These are phyloP conservation scores for Eudorina sp. DNA, from an alignment of 139 green algal species.

Conservation along the genomic window DNA sequence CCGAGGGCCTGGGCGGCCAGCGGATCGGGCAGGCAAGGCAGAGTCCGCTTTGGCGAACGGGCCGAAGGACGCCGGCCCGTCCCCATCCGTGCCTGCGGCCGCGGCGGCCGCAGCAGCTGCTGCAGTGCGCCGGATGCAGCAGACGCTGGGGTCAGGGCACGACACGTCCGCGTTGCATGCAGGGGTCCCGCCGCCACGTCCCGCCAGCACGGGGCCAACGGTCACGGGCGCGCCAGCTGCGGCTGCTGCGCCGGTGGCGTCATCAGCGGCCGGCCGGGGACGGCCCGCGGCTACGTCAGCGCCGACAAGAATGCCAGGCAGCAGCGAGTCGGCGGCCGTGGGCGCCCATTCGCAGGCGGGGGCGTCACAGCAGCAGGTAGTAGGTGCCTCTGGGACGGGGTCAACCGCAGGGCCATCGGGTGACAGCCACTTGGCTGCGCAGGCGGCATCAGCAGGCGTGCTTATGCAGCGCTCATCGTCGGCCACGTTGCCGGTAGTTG, in stretches of 20 bases:
- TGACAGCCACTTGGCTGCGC: not conserved
- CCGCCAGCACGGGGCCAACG: conserved; percentile 15
- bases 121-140: conserved; percentile 32
- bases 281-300: not conserved
- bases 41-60: conserved; percentile 4
- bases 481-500: conserved; percentile 19
- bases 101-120: conserved; percentile 22
- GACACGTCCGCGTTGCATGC: not conserved
- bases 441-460: not conserved
- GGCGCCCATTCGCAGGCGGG: not conserved
- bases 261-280: not conserved
- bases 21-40: not conserved
- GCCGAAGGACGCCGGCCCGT: not conserved
- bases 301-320: not conserved
- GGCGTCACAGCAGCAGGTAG: not conserved
- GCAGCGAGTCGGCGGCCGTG: not conserved
- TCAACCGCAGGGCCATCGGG: not conserved
- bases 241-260: not conserved
- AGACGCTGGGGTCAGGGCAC: not conserved
- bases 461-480: conserved; percentile 45
- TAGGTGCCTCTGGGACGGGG: not conserved
- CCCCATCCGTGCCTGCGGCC: not conserved
- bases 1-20: not conserved
- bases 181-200: not conserved
- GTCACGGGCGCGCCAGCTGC: not conserved